These are phyloP conservation scores for Pochonia chlamydosporia DNA, from an alignment of 2,329 filamentous ascomycete genomes.

Conservation along the genomic window DNA sequence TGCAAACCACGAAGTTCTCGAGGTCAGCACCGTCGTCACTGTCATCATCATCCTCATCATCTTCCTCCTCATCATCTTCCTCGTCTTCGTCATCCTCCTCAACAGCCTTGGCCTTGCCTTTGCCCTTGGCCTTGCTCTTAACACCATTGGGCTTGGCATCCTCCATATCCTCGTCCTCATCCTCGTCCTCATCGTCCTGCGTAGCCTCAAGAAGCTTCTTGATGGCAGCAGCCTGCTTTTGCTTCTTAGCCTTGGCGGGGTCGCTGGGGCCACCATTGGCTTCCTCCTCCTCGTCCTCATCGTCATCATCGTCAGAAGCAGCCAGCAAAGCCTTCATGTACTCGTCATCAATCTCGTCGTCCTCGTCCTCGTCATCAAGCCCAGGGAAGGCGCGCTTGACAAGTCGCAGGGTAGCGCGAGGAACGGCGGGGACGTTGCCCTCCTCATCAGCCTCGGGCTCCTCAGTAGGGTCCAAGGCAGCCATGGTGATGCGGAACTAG, in stretches of 20 bases:
- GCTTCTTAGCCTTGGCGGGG: slow-evolving; percentile 82
- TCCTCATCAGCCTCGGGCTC: slow-evolving; percentile 60
- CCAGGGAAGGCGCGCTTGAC: slow-evolving; percentile 64
- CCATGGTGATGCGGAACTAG: slow-evolving; percentile 97
- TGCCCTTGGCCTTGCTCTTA: slow-evolving; percentile 54
- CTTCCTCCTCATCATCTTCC: slow-evolving; percentile 50
- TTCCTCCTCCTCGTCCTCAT: slow-evolving; percentile 58
- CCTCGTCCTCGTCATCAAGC: slow-evolving; percentile 47
- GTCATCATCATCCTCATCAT: slow-evolving; percentile 45
- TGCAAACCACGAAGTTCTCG: slow-evolving; percentile 93
- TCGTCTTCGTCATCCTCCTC: slow-evolving; percentile 50
- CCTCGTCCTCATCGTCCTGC: slow-evolving; percentile 50
- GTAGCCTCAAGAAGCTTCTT: slow-evolving; percentile 71
- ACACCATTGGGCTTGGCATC: slow-evolving; percentile 55
- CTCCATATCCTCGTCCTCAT: slow-evolving; percentile 68
- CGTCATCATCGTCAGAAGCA: slow-evolving; percentile 45
- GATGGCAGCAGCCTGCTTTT: slow-evolving; percentile 69
- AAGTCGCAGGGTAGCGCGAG: slow-evolving; percentile 85
- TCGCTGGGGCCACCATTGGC: slow-evolving; percentile 87
- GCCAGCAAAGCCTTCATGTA: slow-evolving; percentile 52
- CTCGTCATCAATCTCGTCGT: slow-evolving; percentile 63
- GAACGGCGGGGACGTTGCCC: slow-evolving; percentile 53
- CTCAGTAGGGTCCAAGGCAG: slow-evolving; percentile 87
- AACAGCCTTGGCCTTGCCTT: slow-evolving; percentile 55
- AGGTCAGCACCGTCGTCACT: slow-evolving; percentile 60